Conservation (phyloP, 2,329 filamentous ascomycete genomes). For the Nemania serpens region DNA sequence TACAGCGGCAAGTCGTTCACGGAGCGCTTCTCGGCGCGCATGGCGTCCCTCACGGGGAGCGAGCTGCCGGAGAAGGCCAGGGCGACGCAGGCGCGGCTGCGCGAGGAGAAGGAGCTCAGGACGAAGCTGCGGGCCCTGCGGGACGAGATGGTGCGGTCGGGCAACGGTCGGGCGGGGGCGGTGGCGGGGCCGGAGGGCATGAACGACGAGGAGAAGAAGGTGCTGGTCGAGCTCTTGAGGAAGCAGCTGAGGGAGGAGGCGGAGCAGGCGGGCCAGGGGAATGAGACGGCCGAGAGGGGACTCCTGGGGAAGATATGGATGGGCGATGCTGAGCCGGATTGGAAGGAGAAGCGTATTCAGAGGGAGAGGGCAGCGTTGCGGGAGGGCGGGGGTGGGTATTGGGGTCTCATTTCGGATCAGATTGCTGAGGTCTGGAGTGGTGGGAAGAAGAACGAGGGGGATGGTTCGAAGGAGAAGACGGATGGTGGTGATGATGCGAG, state of each 20-base stretch:
- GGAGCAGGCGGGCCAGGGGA: constrained; percentile 1
- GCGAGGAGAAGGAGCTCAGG: constrained; percentile 49
- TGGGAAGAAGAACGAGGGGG: constrained; percentile 38
- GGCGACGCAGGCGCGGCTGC: constrained; percentile 52
- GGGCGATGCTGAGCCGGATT: constrained; percentile 60
- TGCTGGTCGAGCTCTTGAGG: constrained; percentile 20
- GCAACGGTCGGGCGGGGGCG: too few relatives aligned
- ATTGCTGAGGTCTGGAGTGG: constrained; percentile 56
- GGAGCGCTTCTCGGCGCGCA: constrained; percentile 51
- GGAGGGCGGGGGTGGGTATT: constrained; percentile 58
- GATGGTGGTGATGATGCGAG: constrained; percentile 34
- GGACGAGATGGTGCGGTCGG: constrained; percentile 16
- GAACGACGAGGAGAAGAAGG: constrained; percentile 24
- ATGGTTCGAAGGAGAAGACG: constrained; percentile 37
- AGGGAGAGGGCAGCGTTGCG: constrained; percentile 58
- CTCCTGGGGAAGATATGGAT: constrained; percentile 59
- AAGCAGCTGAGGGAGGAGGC: constrained; percentile 10
- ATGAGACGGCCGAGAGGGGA: constrained; percentile 29
- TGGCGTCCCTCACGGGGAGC: constrained; percentile 52
- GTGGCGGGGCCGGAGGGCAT: constrained; percentile 37
- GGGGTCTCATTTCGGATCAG: constrained; percentile 61
- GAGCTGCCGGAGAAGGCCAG: constrained; percentile 62
- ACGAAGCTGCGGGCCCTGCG: constrained; percentile 33
- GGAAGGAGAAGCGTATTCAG: constrained; percentile 57
- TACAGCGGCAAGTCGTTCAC: constrained; percentile 60